These are phyloP conservation scores for Myriosclerotinia curreyana DNA, from an alignment of 2,329 filamentous ascomycete genomes.

Conservation along the genomic window DNA sequence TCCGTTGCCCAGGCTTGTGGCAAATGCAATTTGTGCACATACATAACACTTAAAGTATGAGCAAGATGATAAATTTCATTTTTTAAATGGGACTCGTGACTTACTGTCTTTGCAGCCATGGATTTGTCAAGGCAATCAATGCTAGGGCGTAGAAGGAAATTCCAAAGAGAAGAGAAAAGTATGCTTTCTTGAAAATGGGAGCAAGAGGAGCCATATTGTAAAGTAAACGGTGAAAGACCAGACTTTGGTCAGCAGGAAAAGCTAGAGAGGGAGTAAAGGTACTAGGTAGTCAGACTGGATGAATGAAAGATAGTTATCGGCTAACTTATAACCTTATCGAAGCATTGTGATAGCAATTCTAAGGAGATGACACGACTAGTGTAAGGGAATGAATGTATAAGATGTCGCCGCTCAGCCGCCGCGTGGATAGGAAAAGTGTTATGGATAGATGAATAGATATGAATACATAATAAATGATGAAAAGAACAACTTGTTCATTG, in stretches of 20 bases:
- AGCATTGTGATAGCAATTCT: background rate
- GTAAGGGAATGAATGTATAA: background rate
- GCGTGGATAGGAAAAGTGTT: constrained; percentile 1
- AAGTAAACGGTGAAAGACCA: background rate
- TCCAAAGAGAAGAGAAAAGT: constrained; percentile 54
- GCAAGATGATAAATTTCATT: background rate
- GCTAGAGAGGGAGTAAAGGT: constrained; percentile 2
- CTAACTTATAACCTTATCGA: too few species aligned
- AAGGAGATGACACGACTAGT: background rate
- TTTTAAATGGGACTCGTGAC: constrained; percentile 36
- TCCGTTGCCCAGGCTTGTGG: constrained; percentile 63
- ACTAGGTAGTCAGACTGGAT: constrained; percentile 6
- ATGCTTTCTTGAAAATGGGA: constrained; percentile 47
- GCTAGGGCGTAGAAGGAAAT: constrained; percentile 65
- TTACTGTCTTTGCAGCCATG: constrained; percentile 78
- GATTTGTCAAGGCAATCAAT: constrained; percentile 62
- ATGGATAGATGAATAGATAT: background rate
- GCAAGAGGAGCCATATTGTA: constrained; percentile 38
- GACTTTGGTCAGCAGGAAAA: constrained; percentile 12
- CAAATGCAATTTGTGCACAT: constrained; percentile 74
- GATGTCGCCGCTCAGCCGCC: background rate
- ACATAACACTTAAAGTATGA: constrained; percentile 58
- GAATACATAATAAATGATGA: background rate
- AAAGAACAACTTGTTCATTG: background rate
- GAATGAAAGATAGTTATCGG: background rate